Conservation (phyloP, 371 early-diverging fungal genomes). For the Apophysomyces elegans region DNA sequence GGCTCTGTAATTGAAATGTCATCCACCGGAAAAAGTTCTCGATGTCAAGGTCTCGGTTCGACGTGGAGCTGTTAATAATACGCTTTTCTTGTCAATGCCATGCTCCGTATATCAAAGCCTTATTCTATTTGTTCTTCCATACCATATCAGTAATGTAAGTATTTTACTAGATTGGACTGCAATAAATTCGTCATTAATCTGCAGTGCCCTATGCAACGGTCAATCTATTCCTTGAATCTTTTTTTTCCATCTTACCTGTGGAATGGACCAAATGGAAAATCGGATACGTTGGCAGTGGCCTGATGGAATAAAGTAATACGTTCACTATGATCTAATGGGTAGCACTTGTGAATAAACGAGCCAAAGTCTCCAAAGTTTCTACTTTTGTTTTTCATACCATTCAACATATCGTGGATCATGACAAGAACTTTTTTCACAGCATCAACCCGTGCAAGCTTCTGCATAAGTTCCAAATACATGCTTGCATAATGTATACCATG, state of each 20-base stretch:
- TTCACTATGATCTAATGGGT: constrained; percentile 52
- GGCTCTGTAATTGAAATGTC: constrained; percentile 69
- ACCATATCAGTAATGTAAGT: constrained; percentile 68
- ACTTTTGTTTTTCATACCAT: constrained; percentile 47
- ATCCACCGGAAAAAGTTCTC: constrained; percentile 76
- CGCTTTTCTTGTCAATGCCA: not conserved
- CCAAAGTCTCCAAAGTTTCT: not conserved
- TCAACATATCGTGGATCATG: constrained; percentile 84
- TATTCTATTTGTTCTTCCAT: constrained; percentile 6
- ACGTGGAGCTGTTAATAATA: constrained; percentile 29
- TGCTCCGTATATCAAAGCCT: not conserved
- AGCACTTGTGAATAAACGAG: not conserved
- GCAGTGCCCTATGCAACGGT: constrained; percentile 61
- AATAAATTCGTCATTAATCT: constrained; percentile 87
- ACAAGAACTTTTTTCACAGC: constrained; percentile 89
- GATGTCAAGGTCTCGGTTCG: constrained; percentile 42
- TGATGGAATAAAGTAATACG: constrained; percentile 56
- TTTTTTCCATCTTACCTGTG: constrained; percentile 56
- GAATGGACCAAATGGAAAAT: constrained; percentile 69
- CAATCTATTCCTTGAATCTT: not conserved
- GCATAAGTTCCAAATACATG: constrained; percentile 71
- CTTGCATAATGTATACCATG: constrained; percentile 62
- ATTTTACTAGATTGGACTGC: constrained; percentile 87
- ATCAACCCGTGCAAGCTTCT: constrained; percentile 85
- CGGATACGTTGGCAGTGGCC: constrained; percentile 41